A percentile compares a stretch with the other conserved stretches of the same genome.
Evolutionary conservation across 2,329 filamentous ascomycete genomes (phyloP).

Genomic region (Trichophyton schoenleinii): DNA sequence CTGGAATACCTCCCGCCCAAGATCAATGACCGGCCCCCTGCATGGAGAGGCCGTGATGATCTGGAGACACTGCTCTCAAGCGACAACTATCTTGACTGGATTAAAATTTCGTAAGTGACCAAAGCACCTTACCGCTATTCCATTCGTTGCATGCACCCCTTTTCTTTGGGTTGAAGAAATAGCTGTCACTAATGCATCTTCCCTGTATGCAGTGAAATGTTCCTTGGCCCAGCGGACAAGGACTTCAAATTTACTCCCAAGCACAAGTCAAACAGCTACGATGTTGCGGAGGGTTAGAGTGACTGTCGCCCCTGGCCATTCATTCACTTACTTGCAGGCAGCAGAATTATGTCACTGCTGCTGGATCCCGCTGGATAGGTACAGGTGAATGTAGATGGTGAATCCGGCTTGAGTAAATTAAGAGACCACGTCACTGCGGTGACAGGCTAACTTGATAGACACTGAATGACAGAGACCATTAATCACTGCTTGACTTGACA

Average conservation of each 20-base stretch:
- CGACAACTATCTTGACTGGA: slow-evolving; percentile 91
- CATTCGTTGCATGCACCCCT: background rate
- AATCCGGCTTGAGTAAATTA: background rate
- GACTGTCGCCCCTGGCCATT: background rate
- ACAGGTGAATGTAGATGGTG: background rate
- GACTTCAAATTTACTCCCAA: slow-evolving; percentile 94
- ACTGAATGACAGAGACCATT: background rate
- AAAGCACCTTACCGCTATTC: background rate
- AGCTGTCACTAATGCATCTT: slow-evolving; percentile 7
- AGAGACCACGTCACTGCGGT: background rate
- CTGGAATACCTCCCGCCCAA: slow-evolving; percentile 78
- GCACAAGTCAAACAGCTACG: slow-evolving; percentile 89
- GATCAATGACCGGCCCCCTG: slow-evolving; percentile 79
- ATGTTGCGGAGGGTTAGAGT: slow-evolving; percentile 43
- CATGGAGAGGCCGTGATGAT: slow-evolving; percentile 72
- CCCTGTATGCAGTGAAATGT: slow-evolving; percentile 66
- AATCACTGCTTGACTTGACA: background rate
- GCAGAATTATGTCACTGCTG: background rate
- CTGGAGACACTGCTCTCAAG: slow-evolving; percentile 88
- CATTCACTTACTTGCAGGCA: background rate
- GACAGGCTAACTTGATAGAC: background rate
- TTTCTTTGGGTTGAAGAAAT: background rate
- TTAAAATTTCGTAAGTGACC: slow-evolving; percentile 76
- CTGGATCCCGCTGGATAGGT: background rate
- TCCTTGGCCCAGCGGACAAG: slow-evolving; percentile 76